Conservation (phyloP, 257 asterid genomes). For the Misopates orontium region DNA sequence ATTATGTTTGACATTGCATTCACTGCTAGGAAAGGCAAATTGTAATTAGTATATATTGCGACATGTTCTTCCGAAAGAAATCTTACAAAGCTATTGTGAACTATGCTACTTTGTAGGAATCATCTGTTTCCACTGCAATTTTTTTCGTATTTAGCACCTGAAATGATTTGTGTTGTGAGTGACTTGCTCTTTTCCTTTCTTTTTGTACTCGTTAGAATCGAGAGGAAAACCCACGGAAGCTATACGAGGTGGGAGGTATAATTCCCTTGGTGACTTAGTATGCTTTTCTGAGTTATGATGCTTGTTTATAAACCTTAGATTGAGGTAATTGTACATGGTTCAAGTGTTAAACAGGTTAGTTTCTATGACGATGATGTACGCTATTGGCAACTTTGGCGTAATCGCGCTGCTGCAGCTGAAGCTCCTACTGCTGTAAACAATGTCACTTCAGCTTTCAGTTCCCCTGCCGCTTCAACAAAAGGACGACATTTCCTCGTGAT, state of each 20-base stretch:
- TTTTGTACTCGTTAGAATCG: constrained; percentile 47
- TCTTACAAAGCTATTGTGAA: background rate
- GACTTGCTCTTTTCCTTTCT: constrained; percentile 16
- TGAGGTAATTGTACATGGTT: constrained; percentile 45
- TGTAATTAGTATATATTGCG: too few relatives aligned
- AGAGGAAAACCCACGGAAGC: constrained; percentile 96
- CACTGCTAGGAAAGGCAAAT: constrained; percentile 4
- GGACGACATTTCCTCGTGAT: constrained; percentile 97
- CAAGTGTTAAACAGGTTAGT: constrained; percentile 98
- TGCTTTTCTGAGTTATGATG: background rate
- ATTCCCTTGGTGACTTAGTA: constrained; percentile 25
- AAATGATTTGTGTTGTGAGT: background rate
- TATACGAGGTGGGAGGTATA: constrained; percentile 96
- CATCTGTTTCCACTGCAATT: constrained; percentile 1
- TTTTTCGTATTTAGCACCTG: background rate
- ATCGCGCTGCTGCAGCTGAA: constrained; percentile 93
- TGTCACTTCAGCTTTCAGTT: constrained; percentile 73
- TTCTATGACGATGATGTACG: constrained; percentile 94
- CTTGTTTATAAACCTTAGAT: constrained; percentile 31
- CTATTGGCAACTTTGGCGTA: constrained; percentile 92
- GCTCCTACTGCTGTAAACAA: constrained; percentile 83
- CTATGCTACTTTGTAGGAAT: background rate
- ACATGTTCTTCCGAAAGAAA: too few relatives aligned
- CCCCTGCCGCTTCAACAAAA: constrained; percentile 92
- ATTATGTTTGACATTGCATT: constrained; percentile 2